Percentiles rank a stretch among this genome's conserved stretches.
Conservation (phyloP, 73 alveolate genomes). For the Uronychia setigera region DNA sequence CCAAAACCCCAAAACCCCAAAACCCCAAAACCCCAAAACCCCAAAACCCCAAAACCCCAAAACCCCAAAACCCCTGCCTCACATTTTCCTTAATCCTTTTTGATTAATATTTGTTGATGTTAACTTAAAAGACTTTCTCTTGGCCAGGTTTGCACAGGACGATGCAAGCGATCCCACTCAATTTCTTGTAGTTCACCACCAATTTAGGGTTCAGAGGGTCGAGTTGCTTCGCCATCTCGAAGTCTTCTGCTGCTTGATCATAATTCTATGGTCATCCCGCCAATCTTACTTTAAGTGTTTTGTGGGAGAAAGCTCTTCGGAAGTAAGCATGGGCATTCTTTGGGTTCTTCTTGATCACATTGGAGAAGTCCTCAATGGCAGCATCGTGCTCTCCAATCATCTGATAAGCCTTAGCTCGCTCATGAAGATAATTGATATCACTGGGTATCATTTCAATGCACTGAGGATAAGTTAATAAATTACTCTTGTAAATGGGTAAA, state of each 20-base stretch:
- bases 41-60: too few species aligned
- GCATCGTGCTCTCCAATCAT: slow-evolving; percentile 77
- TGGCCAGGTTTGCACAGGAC: slow-evolving; percentile 92
- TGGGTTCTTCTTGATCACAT: slow-evolving; percentile 84
- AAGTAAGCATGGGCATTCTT: slow-evolving; percentile 92
- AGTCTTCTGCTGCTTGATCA: slow-evolving; percentile 90
- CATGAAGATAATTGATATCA: slow-evolving; percentile 83
- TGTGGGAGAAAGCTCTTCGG: slow-evolving; percentile 90
- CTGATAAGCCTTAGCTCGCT: slow-evolving; percentile 91
- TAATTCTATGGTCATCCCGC: slow-evolving; percentile 24
- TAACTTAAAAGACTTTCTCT: slow-evolving; percentile 71
- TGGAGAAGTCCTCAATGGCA: slow-evolving; percentile 81
- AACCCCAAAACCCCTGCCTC: too few species aligned
- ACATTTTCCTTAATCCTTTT: too few species aligned
- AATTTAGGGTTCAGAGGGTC: slow-evolving; percentile 70
- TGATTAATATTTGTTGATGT: too few species aligned
- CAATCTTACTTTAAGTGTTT: slow-evolving; percentile 59
- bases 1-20: too few species aligned
- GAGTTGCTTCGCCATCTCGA: slow-evolving; percentile 80
- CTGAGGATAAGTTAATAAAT: slow-evolving; percentile 3
- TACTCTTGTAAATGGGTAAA: slow-evolving; percentile 79
- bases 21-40: too few species aligned
- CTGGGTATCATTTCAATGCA: slow-evolving; percentile 66
- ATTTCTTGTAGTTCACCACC: slow-evolving; percentile 78
- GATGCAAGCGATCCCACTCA: slow-evolving; percentile 80